These are phyloP conservation scores for Talaromyces ruber DNA, from an alignment of 495 filamentous ascomycete species.

Conservation along the genomic window DNA sequence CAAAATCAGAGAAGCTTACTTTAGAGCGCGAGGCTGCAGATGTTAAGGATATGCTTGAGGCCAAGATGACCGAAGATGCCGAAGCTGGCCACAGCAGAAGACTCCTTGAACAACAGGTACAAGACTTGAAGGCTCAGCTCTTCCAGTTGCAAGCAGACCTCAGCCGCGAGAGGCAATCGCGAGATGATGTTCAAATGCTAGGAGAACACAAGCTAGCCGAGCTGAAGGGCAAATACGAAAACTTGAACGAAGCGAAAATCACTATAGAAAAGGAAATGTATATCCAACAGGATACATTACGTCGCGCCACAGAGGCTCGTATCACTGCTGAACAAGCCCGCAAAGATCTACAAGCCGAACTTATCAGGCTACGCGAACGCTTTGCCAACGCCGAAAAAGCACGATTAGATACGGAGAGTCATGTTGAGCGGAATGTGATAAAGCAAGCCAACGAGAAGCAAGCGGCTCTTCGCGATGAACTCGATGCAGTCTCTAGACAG, in stretches of 20 bases:
- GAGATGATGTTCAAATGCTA: constrained; percentile 89
- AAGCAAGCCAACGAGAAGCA: constrained; percentile 77
- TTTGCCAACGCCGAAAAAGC: constrained; percentile 79
- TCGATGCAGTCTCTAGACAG: constrained; percentile 62
- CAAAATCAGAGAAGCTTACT: constrained; percentile 72
- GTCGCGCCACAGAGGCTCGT: constrained; percentile 76
- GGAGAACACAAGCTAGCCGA: constrained; percentile 78
- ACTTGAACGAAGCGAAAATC: constrained; percentile 91
- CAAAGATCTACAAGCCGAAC: constrained; percentile 79
- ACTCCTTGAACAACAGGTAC: constrained; percentile 78
- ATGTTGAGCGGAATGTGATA: constrained; percentile 70
- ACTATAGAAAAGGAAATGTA: constrained; percentile 98
- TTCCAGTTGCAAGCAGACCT: constrained; percentile 81
- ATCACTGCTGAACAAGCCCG: constrained; percentile 73
- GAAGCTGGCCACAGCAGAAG: constrained; percentile 79
- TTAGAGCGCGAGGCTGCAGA: constrained; percentile 84
- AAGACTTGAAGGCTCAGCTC: constrained; percentile 77
- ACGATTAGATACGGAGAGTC: constrained; percentile 69
- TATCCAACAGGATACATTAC: constrained; percentile 88
- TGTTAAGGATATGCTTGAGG: constrained; percentile 76
- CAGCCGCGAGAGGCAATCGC: constrained; percentile 86
- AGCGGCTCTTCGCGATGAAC: constrained; percentile 63
- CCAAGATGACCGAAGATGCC: constrained; percentile 80
- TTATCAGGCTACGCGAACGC: constrained; percentile 71
- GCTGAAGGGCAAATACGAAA: constrained; percentile 74